Base-by-base conservation (phyloP, 2,329 filamentous ascomycete species). In the Paracoccidioides lutzii region DNA sequence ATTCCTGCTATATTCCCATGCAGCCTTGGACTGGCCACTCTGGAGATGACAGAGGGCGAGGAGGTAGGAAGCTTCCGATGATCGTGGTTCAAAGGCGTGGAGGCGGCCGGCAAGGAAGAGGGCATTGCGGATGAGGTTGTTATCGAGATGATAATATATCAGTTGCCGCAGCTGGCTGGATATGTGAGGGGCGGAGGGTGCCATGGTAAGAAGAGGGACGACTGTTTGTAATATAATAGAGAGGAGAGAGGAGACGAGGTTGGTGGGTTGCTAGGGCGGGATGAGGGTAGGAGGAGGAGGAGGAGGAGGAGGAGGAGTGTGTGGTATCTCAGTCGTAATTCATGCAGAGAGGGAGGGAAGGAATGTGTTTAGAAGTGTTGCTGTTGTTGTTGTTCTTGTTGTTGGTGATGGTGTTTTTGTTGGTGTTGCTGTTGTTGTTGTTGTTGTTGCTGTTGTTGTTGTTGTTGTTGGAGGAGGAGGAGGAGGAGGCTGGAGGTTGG, bases 51-150 rank as follows among this genome's bases (percentile, higher is more conserved):
- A 94, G 48, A 95, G 81, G 12, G 90, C 83, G 50, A 95, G 76
- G 10, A 98, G 81, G 68, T 95, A 90, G 48, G 83, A 78, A 35
- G 88, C 84, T 71, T 98, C 93, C 57, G 81, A 78, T 22, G 84
- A 87, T 64, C 87, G 83, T 30, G 86, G 82, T 64, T 97, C 91
- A 64, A 91, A 87, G 52, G 89, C 90, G 59, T 83, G 80, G 22
- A 96, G 81, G 61, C 93, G 83, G 66, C 91, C 88, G 58, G 93
- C 87, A 59, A 95, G 88, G 74, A 98, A 98, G 44, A 95, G 83
- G 56, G 93, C 93, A 68, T 95, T 97, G 55, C 90, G 84, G 67
- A 87, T 79, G 41, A 90, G 82, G 66, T 90, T 85, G 68, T 95
- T 95, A 76, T 98, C 93, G 69, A 98, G 83, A 67, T 84, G 79